phyloP scores from a whole-genome alignment of 805 yeast species.

The Wickerhamiella cacticola region DNA sequence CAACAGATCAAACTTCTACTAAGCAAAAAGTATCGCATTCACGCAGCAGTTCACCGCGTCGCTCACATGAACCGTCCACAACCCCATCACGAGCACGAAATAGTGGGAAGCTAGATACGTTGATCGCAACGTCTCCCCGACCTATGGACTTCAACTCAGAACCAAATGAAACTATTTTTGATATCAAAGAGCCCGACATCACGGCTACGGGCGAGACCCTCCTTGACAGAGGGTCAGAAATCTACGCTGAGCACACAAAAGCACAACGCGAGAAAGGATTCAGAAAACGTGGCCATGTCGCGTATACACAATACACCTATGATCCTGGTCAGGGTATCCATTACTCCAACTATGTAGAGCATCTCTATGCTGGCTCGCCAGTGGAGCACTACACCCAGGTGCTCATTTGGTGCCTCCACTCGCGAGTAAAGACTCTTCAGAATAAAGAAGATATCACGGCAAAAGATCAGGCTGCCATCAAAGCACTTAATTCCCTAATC shows the following conservation, averaged over 20 bases:
- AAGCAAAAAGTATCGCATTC: not conserved
- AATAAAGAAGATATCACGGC: not conserved
- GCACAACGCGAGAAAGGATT: not conserved
- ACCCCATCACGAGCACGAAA: not conserved
- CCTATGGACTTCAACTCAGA: not conserved
- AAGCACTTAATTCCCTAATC: not conserved
- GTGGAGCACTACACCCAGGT: slow-evolving; percentile 12
- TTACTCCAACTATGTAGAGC: not conserved
- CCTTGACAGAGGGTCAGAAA: not conserved
- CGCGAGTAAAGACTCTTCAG: not conserved
- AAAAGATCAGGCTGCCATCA: not conserved
- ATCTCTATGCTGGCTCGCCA: not conserved
- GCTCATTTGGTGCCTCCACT: slow-evolving; percentile 10
- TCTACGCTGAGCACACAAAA: not conserved
- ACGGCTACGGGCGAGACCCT: not conserved
- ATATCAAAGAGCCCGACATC: not conserved
- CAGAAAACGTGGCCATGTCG: slow-evolving; percentile 4
- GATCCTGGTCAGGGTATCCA: not conserved
- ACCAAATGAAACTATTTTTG: slow-evolving; percentile 1
- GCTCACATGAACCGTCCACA: not conserved
- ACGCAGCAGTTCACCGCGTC: too few species aligned
- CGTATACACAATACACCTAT: slow-evolving; percentile 1
- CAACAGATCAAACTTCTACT: not conserved
- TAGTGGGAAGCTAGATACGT: too few species aligned
- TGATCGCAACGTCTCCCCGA: not conserved